Evolutionary conservation across 495 filamentous ascomycete genomes (phyloP).

Genomic region (Chaetomium cochliodes): DNA sequence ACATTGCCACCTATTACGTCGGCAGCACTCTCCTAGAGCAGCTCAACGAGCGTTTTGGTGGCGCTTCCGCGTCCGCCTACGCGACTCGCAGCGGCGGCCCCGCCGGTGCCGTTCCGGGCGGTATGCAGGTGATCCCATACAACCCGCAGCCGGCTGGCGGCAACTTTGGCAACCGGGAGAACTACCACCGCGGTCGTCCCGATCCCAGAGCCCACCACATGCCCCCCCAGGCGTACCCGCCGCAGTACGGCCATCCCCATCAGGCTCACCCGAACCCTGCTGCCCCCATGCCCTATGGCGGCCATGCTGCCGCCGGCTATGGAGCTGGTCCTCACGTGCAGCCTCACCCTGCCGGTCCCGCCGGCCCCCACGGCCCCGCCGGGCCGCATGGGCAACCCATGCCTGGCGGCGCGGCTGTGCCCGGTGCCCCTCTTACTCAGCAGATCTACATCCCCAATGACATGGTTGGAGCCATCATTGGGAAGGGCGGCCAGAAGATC

Average conservation of each 20-base stretch:
- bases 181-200: constrained; percentile 63
- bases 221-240: constrained; percentile 47
- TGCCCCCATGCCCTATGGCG: constrained; percentile 71
- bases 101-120: constrained; percentile 87
- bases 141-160: constrained; percentile 88
- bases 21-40: constrained; percentile 94
- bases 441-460: constrained; percentile 99
- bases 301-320: constrained; percentile 48
- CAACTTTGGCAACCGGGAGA: constrained; percentile 87
- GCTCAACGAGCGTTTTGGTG: constrained; percentile 91
- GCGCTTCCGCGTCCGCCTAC: constrained; percentile 93
- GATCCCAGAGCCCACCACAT: constrained; percentile 63
- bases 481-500: constrained; percentile 98
- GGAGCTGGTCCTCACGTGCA: constrained; percentile 78
- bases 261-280: constrained; percentile 60
- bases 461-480: constrained; percentile 99
- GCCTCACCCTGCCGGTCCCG: constrained; percentile 61
- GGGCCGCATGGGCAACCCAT: constrained; percentile 67
- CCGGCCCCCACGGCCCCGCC: constrained; percentile 50
- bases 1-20: constrained; percentile 98
- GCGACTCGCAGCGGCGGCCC: constrained; percentile 92
- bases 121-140: constrained; percentile 97
- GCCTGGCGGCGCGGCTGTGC: constrained; percentile 62
- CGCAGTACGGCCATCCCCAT: constrained; percentile 64
- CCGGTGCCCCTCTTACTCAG: constrained; percentile 87